Conservation (phyloP, 2,329 filamentous ascomycete genomes). For the Ophiostoma sp. region DNA sequence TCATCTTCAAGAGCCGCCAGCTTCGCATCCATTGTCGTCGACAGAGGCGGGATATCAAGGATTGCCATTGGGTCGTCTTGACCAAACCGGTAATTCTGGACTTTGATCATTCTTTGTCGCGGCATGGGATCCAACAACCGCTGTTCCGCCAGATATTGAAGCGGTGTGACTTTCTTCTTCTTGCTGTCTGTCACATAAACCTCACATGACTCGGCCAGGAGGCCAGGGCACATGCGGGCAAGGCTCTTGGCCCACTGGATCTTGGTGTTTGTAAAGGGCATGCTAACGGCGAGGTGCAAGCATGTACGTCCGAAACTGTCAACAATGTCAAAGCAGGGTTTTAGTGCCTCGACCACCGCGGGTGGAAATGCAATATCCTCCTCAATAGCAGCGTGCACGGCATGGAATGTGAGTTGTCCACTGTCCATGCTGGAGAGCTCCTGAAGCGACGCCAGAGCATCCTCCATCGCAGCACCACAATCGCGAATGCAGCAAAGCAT, state of each 20-base stretch:
- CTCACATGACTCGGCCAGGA: conserved; percentile 2
- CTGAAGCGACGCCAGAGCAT: not conserved
- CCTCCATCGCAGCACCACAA: not conserved
- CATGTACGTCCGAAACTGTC: conserved; percentile 14
- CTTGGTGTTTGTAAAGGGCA: conserved; percentile 13
- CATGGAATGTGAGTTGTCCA: conserved; percentile 13
- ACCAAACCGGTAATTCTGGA: not conserved
- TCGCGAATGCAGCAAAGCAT: conserved; percentile 14
- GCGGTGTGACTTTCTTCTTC: conserved; percentile 11
- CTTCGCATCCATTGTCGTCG: conserved; percentile 3
- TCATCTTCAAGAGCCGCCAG: conserved; percentile 4
- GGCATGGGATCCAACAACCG: conserved; percentile 1
- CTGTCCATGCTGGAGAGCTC: not conserved
- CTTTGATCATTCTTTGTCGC: not conserved
- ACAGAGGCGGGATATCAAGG: not conserved
- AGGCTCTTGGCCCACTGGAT: conserved; percentile 7
- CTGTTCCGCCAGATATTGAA: conserved; percentile 12
- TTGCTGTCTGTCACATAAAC: not conserved
- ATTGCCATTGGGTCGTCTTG: not conserved
- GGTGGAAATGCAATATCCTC: conserved; percentile 10
- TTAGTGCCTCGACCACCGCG: not conserved
- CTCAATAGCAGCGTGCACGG: conserved; percentile 11
- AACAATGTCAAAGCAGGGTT: not conserved
- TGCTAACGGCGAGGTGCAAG: conserved; percentile 12
- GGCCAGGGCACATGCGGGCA: conserved; percentile 3